Base-by-base conservation (phyloP, 306 rosid genomes). In the Canavalia ensiformis region DNA sequence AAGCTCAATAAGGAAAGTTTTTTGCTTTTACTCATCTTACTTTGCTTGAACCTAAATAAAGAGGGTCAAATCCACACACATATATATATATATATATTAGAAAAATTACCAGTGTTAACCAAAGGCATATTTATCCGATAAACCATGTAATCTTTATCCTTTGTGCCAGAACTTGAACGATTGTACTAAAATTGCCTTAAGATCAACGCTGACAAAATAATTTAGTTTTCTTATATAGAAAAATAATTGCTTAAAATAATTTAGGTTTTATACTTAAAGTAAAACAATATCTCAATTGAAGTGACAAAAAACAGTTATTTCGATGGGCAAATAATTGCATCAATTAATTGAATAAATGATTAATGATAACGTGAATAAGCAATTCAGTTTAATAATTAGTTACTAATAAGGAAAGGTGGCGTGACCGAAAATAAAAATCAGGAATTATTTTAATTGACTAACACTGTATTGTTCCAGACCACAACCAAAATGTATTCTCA, bases 381-480 rank as follows among this genome's bases (percentile, higher is more conserved):
- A 30, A 58, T 30, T 58, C n/a, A 0, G 7, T 29, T 30, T 2
- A 58, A 7, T n/a, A 45, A 39, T 4, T 39, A 2, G 25, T 18
- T 39, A 39, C 2, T 39, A 39, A 37, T 6, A 42, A 18, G 35
- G 52, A 39, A 62, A 5, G 3, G 72, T 33, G 35, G 51, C 1
- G 39, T 56, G 39, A 46, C 12, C 47, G 33, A 69, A 67, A 69
- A 45, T 37, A 58, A 63, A 55, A 66, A 57, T 74, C 70, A 10
- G 6, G 44, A 67, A 51, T 70, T 62, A 39, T 71, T 68, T 60
- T 29, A 76, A 76, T 33, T 70, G 60, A n/a, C 72, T 4, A 72
- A 37, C 56, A 68, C 5, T 55, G 39, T 49, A 49, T 77, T 70
- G 49, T 77, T 71, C 18, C 39, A 46, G 45, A 33, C 59, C 47